Conservation (phyloP, 2,329 filamentous ascomycete species). For the Daldinia sp. region DNA sequence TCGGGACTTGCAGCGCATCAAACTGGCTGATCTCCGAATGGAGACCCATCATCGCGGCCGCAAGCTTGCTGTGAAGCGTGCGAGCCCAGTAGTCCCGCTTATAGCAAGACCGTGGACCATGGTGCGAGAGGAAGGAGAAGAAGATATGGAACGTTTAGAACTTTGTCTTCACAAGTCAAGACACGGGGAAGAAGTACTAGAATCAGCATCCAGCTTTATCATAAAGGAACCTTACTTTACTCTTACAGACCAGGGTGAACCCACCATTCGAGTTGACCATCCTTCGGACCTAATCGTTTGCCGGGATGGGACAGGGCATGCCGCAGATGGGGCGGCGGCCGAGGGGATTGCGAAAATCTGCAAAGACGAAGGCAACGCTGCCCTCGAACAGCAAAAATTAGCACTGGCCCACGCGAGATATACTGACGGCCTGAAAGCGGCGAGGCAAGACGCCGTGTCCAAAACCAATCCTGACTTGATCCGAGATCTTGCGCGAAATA, state of each 20-base stretch:
- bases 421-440: slow-evolving; percentile 38
- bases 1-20: slow-evolving; percentile 39
- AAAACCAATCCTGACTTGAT: slow-evolving; percentile 28
- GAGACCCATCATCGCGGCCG: slow-evolving; percentile 46
- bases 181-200: slow-evolving; percentile 46
- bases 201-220: slow-evolving; percentile 48
- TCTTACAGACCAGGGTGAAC: slow-evolving; percentile 50
- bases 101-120: slow-evolving; percentile 44
- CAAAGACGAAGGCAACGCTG: slow-evolving; percentile 45
- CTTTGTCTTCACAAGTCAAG: slow-evolving; percentile 48
- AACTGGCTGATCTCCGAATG: slow-evolving; percentile 39
- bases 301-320: not conserved
- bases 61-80: slow-evolving; percentile 41
- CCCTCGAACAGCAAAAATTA: slow-evolving; percentile 39
- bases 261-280: slow-evolving; percentile 51
- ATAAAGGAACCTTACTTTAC: slow-evolving; percentile 62
- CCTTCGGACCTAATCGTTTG: slow-evolving; percentile 45
- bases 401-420: slow-evolving; percentile 41
- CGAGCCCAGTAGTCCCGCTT: slow-evolving; percentile 40
- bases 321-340: not conserved
- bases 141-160: slow-evolving; percentile 45
- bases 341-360: slow-evolving; percentile 29
- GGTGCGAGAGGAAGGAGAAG: slow-evolving; percentile 42
- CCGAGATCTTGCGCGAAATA: slow-evolving; percentile 47
- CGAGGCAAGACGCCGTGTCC: slow-evolving; percentile 6